Percentiles rank a stretch among this genome's conserved stretches.
Conservation (phyloP, 768 basidiomycete species). For the Pseudohyphozyma bogoriensis region DNA sequence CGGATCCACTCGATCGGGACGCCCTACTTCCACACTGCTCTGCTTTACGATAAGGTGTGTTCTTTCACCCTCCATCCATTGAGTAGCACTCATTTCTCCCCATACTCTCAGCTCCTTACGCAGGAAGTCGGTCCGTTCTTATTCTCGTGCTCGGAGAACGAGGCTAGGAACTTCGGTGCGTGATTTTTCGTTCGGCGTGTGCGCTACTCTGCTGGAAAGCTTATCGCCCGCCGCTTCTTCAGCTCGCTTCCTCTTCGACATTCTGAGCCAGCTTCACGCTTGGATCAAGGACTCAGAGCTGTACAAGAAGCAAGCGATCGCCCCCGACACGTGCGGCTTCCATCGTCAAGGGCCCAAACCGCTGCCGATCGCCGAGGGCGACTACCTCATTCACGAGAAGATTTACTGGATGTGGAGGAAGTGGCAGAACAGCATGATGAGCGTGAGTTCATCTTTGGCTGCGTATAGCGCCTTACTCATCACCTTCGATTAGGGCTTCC, state of each 20-base stretch:
- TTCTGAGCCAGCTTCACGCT: slow-evolving; percentile 63
- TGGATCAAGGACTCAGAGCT: slow-evolving; percentile 64
- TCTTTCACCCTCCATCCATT: not conserved
- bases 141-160: slow-evolving; percentile 90
- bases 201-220: no score
- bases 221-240: not conserved
- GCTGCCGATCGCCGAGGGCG: slow-evolving; percentile 40
- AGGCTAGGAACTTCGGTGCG: slow-evolving; percentile 85
- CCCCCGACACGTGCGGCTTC: slow-evolving; percentile 43
- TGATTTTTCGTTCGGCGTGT: not conserved
- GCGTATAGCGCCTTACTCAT: no score
- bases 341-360: no score
- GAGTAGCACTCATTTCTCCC: not conserved
- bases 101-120: slow-evolving; percentile 57
- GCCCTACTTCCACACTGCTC: slow-evolving; percentile 71
- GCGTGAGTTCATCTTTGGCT: slow-evolving; percentile 44
- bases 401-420: slow-evolving; percentile 66
- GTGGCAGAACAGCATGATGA: slow-evolving; percentile 68
- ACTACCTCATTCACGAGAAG: slow-evolving; percentile 56
- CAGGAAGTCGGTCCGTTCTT: slow-evolving; percentile 65
- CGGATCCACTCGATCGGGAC: slow-evolving; percentile 81
- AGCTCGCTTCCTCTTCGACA: slow-evolving; percentile 79
- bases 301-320: slow-evolving; percentile 51
- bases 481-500: slow-evolving; percentile 51
- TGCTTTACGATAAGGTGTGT: slow-evolving; percentile 69